Evolutionary conservation across 2,329 filamentous ascomycete species (phyloP), one percentile per base, ranked within the genome.

Genomic region (Aspergillus sp.): DNA sequence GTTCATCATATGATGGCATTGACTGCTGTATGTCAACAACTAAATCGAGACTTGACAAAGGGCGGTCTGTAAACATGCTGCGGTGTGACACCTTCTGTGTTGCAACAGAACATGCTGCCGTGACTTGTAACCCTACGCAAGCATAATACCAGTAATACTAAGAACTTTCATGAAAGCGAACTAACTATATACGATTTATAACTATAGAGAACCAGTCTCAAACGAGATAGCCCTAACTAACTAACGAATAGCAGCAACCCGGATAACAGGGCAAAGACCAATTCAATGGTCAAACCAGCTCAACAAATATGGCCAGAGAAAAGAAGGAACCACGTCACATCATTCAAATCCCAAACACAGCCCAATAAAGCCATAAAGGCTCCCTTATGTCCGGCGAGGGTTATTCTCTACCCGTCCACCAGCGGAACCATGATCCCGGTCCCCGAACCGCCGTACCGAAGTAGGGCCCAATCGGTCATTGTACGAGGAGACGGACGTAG

Each of bases 401-500:
- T 66, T 61, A 4, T 64, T 55, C 33, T 64, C 64, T 19, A 70
- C 52, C 5, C 57, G 53, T 19, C 66, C 68, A 45, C 66, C 62
- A 14, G 57, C 61, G 7, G 62, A 57, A 6, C 57, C 61, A 31
- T 62, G 61, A 12, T 64, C 56, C 6, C 59, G 53, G 52, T 64
- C 56, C 9, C 56, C 62, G 33, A 60, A 53, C 14, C 47, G 58
- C 35, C 46, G 64, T 60, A 61, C 65, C 3, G 56, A 35, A 14
- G 11, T 56, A 27, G 44, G 45, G n/a, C 12, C 54, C 17, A 39
- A 56, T 1, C 52, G 43, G 27, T 65, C 62, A 24, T 60, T 56
- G 24, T 60, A 62, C 33, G 67, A 64, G 7, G 65, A 62, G 23
- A 70, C 60, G 0, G 67, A 69, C 4, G 63, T 68, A 1, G 70